Percentiles rank a stretch among this genome's conserved stretches.
Conservation (phyloP, 2,329 filamentous ascomycete species). For the Magnaporthiopsis incrustans region DNA sequence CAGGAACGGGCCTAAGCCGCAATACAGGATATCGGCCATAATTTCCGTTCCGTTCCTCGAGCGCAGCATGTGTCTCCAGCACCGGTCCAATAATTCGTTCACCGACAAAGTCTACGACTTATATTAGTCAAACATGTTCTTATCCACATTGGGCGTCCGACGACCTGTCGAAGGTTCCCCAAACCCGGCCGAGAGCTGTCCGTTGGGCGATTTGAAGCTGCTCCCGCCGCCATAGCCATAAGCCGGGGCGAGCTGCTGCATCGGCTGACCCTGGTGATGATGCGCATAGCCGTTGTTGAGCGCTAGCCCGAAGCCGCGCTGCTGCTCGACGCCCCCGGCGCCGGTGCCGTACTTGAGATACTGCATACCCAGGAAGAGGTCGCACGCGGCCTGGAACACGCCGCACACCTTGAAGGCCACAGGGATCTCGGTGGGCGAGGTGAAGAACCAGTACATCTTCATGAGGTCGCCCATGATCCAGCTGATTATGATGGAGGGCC, state of each 20-base stretch:
- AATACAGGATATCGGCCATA: not conserved
- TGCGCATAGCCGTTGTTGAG: not conserved
- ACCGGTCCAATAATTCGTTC: not conserved
- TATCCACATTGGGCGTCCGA: slow-evolving; percentile 20
- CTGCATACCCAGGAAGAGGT: slow-evolving; percentile 65
- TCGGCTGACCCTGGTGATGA: not conserved
- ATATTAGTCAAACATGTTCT: not conserved
- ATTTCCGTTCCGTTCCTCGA: not conserved
- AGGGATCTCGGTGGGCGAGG: slow-evolving; percentile 60
- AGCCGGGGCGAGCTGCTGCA: not conserved
- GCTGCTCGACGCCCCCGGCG: slow-evolving; percentile 28
- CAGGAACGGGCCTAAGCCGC: not conserved
- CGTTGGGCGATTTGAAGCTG: slow-evolving; percentile 21
- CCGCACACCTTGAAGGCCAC: slow-evolving; percentile 76
- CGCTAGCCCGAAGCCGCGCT: slow-evolving; percentile 16
- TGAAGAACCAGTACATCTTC: slow-evolving; percentile 86
- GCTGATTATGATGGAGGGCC: slow-evolving; percentile 64
- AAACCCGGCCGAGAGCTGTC: slow-evolving; percentile 25
- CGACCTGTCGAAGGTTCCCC: slow-evolving; percentile 29
- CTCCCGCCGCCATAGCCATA: not conserved
- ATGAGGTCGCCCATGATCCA: slow-evolving; percentile 76
- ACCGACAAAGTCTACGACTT: not conserved
- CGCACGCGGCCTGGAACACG: slow-evolving; percentile 71
- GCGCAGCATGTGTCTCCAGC: not conserved
- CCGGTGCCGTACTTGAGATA: slow-evolving; percentile 62